phyloP scores from a whole-genome alignment of 78 protist genomes.

The Dictyostelium intermedium region DNA sequence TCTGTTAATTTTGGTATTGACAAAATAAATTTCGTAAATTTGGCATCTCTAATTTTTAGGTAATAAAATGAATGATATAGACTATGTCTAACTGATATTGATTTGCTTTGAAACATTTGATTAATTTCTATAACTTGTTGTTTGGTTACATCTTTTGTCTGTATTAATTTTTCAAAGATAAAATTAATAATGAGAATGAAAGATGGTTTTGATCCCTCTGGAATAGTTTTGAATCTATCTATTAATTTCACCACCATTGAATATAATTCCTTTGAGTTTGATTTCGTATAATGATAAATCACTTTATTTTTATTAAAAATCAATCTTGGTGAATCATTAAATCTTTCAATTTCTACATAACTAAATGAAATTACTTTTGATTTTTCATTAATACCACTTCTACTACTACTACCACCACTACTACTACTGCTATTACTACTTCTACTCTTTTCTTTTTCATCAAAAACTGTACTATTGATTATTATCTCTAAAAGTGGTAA shows the following conservation, averaged over 20 bases:
- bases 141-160: not conserved
- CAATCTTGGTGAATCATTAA: not conserved
- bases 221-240: not conserved
- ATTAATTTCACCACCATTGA: not conserved
- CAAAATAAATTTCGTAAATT: no score
- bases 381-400: no score
- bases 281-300: not conserved
- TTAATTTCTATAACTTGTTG: not conserved
- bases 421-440: no score
- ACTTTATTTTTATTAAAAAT: no score
- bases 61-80: not conserved
- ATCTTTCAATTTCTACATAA: not conserved
- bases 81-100: not conserved
- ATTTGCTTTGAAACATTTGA: no score
- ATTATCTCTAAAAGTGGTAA: not conserved
- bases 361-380: no score
- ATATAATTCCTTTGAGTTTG: not conserved
- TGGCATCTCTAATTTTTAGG: not conserved
- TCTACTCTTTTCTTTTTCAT: not conserved
- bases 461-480: not conserved
- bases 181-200: not conserved
- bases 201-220: not conserved
- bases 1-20: not conserved
- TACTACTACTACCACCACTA: no score
- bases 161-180: not conserved